Evolutionary conservation across 225 moss, liverwort and hornwort genomes (phyloP), one percentile per base, ranked within the genome.

Genomic region (Ulota crispa): DNA sequence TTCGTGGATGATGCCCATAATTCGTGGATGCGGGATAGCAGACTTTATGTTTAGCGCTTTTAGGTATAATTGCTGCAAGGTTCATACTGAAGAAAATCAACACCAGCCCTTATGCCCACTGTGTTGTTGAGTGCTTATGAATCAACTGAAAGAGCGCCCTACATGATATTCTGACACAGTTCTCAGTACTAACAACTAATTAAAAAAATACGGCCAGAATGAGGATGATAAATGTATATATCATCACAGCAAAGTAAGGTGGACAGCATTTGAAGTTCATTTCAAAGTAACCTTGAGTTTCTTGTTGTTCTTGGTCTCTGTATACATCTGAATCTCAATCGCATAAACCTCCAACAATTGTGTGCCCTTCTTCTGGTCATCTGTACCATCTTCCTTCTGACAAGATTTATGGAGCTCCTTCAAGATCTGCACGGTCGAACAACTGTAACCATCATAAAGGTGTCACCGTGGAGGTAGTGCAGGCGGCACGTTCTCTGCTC

Each of bases 311-410:
- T 99, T 99, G 64, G 99, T 99, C 86, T 99, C 99, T 28, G 99
- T 99, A 72, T 99, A 96, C 99, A 99, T 99, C 87, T 99, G 99
- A 82, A 99, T 99, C 81, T 99, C 99, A 72, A 99, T 99, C n/a
- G 99, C 99, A 80, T 99, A 99, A 76, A 99, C 99, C 80, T 99
- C 99, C 86, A 99, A 82, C 86, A 99, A 83, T 80, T 99, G 99
- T 45, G 99, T 99, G 68, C 99, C 99, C 85, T 99, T 99, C 85
- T 99, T 99, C 80, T 99, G 99, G 85, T 99, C 99, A 80, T 99
- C 99, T 67, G 96, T 87, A 39, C 99, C 99, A 85, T 99, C 99
- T 80, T 99, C 99, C 82, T 92, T 96, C 82, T 99, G 99, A 88
- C 99, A 99, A 64, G 99, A 99, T 82, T 94, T 99, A 77, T 99